Conservation (phyloP, 2,329 filamentous ascomycete genomes). For the Tolypocladium amazonense region DNA sequence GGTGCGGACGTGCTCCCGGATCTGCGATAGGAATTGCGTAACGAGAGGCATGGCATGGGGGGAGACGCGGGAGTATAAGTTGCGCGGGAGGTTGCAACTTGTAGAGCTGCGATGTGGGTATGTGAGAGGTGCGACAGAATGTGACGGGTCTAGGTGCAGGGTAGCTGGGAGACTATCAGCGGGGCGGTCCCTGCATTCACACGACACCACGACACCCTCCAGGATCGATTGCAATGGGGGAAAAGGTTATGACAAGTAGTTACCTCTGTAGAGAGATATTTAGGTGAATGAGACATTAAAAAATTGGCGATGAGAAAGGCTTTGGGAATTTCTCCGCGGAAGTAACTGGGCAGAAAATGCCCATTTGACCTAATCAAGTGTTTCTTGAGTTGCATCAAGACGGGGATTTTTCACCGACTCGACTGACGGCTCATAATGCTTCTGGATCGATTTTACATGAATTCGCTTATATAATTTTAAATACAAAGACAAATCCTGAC, state of each 20-base stretch:
- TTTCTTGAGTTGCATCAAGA: too few relatives aligned
- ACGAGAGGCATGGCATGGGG: constrained; percentile 46
- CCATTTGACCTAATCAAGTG: too few relatives aligned
- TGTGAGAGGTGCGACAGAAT: constrained; percentile 3
- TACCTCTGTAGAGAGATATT: too few relatives aligned
- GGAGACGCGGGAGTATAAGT: neutral
- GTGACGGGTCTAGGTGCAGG: neutral
- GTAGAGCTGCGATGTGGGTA: neutral
- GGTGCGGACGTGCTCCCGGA: constrained; percentile 44
- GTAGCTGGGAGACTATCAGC: neutral
- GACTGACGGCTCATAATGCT: neutral
- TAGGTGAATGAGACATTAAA: too few relatives aligned
- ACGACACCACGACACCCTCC: too few relatives aligned
- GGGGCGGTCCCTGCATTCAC: neutral
- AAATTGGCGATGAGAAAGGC: too few relatives aligned
- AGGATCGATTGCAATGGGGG: neutral
- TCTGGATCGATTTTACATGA: too few relatives aligned
- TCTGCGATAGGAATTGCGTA: constrained; percentile 55
- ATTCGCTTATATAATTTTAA: neutral
- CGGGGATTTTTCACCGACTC: neutral
- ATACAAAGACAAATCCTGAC: neutral
- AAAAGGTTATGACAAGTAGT: too few relatives aligned
- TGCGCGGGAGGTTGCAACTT: neutral
- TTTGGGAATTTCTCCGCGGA: too few relatives aligned
- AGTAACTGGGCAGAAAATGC: too few relatives aligned